These are phyloP conservation scores for Podaxis pistillaris DNA, from an alignment of 768 basidiomycete genomes.

Conservation along the genomic window DNA sequence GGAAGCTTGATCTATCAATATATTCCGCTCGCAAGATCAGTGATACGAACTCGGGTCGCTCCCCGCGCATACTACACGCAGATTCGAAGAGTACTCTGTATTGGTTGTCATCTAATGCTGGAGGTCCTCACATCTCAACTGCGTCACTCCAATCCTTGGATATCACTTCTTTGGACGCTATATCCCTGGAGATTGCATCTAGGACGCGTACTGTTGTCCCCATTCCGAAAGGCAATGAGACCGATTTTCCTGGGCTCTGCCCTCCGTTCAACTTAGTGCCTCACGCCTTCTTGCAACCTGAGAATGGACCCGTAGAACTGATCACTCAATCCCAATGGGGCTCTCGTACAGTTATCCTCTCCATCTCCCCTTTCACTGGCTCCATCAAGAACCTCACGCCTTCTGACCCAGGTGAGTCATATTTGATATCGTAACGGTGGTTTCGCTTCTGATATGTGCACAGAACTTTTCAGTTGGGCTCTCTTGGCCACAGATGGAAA, in stretches of 20 bases:
- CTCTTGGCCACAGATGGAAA: constrained; percentile 48
- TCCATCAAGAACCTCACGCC: constrained; percentile 40
- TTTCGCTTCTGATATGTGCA: constrained; percentile 27
- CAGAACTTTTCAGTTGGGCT: constrained; percentile 48
- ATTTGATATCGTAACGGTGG: background rate
- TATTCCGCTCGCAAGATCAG: constrained; percentile 40
- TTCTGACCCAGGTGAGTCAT: background rate
- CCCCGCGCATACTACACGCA: constrained; percentile 46
- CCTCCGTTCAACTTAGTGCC: constrained; percentile 45
- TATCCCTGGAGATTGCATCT: constrained; percentile 1
- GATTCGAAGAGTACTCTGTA: constrained; percentile 31
- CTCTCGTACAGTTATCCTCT: constrained; percentile 49
- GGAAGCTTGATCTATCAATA: constrained; percentile 10
- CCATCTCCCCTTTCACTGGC: constrained; percentile 42
- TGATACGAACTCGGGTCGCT: constrained; percentile 48
- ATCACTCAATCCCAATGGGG: constrained; percentile 54
- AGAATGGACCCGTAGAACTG: constrained; percentile 24
- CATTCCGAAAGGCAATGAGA: constrained; percentile 35
- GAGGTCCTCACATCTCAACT: constrained; percentile 61
- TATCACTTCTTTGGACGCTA: constrained; percentile 24
- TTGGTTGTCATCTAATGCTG: constrained; percentile 54
- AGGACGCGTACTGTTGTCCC: constrained; percentile 35
- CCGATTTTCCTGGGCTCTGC: constrained; percentile 63
- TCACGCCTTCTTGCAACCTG: constrained; percentile 28
- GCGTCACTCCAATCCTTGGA: constrained; percentile 46